Evolutionary conservation across 805 yeast genomes (phyloP), one percentile per base, ranked within the genome.

Genomic region (Tetrapisispora taiwanensis): DNA sequence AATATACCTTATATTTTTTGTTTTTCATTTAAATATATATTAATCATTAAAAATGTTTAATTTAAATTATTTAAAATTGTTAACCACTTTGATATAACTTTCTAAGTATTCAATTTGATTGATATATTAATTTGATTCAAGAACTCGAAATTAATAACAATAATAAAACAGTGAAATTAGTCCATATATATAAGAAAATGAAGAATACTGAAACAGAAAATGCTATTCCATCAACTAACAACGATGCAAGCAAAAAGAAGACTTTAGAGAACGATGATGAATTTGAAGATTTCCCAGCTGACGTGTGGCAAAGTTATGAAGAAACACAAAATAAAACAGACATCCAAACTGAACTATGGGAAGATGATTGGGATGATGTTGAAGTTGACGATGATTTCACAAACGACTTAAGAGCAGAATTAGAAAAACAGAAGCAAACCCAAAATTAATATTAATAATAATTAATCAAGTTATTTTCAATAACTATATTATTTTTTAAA

Each of bases 351-450:
- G 73, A 78, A 49, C 75, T 89, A 42, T 89, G 97, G 97, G 95
- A 89, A 54, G 96, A 89, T 65, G 90, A 87, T 62, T 90, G 98
- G 98, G 97, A 84, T 53, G 94, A 90, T 61, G 95, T 88, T 49
- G 96, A 89, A 56, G 84, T 81, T 47, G 92, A 85, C 48, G 97
- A 89, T 57, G 87, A 86, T 52, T 92, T 90, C 66, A 78, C 92
- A 36, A 74, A 73, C 49, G 79, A 75, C 54, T 72, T 90, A 60
- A 79, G 80, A 75, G 70, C 66, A 46, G 80, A 65, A 49, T 42
- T 63, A 39, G 59, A 53, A 18, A 58, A 52, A 41, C 54, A 57
- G 44, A 53, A 47, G 38, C 52, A 49, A 41, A 48, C 44, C 42
- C 47, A 48, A 14, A 26, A 37, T 15, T 30, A 36, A 24, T 24